phyloP scores from a whole-genome alignment of 257 asterid genomes.

The Solanum bukasovii region DNA sequence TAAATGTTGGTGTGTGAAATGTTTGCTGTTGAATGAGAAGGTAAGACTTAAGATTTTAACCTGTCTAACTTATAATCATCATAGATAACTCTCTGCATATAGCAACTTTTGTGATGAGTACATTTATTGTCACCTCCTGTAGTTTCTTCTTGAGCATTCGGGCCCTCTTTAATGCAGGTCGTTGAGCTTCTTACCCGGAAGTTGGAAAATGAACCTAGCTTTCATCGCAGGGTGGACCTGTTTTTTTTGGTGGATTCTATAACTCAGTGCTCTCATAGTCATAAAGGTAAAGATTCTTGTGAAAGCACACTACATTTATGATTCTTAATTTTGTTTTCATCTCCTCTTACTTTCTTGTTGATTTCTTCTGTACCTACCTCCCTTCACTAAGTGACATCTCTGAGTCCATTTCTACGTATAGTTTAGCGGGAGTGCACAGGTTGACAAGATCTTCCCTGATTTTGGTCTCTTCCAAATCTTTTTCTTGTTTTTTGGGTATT shows the following conservation, averaged over 20 bases:
- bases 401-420: not conserved
- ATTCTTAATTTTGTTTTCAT: not conserved
- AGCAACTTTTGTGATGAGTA: not conserved
- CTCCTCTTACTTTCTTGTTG: not conserved
- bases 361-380: not conserved
- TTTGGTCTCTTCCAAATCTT: not conserved
- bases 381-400: not conserved
- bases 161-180: conserved; percentile 39
- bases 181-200: conserved; percentile 84
- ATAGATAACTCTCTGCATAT: not conserved
- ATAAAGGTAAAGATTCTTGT: conserved; percentile 48
- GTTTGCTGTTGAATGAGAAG: not conserved
- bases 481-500: not conserved
- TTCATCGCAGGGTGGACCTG: conserved; percentile 78
- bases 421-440: not conserved
- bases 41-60: not conserved
- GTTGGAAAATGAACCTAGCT: conserved; percentile 68
- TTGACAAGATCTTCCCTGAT: not conserved
- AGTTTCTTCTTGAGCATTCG: not conserved
- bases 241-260: conserved; percentile 93
- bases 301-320: not conserved
- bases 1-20: not conserved
- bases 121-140: not conserved
- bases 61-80: not conserved
- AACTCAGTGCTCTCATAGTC: conserved; percentile 94